Evolutionary conservation across 441 rosid genomes (phyloP).

Genomic region (Brassica balearica): DNA sequence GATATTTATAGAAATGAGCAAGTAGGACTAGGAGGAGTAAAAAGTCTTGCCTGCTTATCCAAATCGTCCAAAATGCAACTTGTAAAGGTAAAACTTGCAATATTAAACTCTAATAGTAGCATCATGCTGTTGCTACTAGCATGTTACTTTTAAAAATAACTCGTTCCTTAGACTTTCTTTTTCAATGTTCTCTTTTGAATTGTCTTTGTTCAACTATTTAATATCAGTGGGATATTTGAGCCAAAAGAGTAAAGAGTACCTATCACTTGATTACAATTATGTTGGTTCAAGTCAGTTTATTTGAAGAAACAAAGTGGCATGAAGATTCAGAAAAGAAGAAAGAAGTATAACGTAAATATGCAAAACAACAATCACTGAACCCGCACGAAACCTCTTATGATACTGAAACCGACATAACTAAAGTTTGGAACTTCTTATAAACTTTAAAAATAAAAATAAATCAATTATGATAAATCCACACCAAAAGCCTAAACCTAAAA

Average conservation of each 20-base stretch:
- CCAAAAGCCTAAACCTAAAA: not conserved
- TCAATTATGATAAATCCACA: not conserved
- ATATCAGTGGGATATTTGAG: not conserved
- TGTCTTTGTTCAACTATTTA: not conserved
- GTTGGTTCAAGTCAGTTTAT: not conserved
- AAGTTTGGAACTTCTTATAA: not conserved
- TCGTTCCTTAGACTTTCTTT: not conserved
- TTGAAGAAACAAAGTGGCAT: constrained; percentile 1
- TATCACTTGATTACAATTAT: not conserved
- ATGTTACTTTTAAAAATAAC: constrained; percentile 2
- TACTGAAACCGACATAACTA: not conserved
- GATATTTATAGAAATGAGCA: constrained; percentile 3
- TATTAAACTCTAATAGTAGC: constrained; percentile 12
- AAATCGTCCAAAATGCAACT: constrained; percentile 19
- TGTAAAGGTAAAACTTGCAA: constrained; percentile 7
- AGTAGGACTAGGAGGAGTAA: constrained; percentile 7
- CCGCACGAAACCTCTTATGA: not conserved
- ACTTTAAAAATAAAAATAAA: not conserved
- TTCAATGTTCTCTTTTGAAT: not conserved
- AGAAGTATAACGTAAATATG: not conserved
- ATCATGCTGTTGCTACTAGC: constrained; percentile 5
- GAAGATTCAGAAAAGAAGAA: not conserved
- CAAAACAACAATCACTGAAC: not conserved
- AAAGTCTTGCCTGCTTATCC: constrained; percentile 19
- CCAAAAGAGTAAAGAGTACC: not conserved